These are phyloP conservation scores for Ascochyta rabiei DNA, from an alignment of 2,329 filamentous ascomycete genomes.

Conservation along the genomic window DNA sequence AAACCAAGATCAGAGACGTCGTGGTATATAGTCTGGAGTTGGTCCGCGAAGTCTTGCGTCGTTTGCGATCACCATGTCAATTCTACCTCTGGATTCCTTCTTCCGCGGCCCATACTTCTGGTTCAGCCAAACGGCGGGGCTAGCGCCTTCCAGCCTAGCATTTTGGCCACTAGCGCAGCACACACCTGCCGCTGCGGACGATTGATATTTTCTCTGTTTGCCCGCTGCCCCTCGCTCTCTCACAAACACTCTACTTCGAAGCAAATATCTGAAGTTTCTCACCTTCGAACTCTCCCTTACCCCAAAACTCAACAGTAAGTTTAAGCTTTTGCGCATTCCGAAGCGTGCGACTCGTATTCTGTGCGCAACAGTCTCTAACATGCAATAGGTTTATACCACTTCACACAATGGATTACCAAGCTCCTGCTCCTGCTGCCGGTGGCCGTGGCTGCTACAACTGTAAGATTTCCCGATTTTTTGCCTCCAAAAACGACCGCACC, in stretches of 20 bases:
- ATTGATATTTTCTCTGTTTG: conserved; percentile 29
- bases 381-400: conserved; percentile 28
- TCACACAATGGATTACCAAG: conserved; percentile 46
- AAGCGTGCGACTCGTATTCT: conserved; percentile 12
- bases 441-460: conserved; percentile 53
- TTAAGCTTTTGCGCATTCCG: conserved; percentile 3
- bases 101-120: conserved; percentile 4
- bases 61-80: neutral
- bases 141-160: conserved; percentile 18
- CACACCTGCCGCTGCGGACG: conserved; percentile 23
- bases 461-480: conserved; percentile 32
- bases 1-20: neutral
- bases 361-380: conserved; percentile 22
- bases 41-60: neutral
- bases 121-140: conserved; percentile 13
- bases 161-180: conserved; percentile 5
- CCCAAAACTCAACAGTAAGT: conserved; percentile 34
- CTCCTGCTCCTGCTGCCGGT: conserved; percentile 42
- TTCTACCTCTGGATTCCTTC: neutral
- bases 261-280: conserved; percentile 20
- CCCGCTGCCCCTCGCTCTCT: conserved; percentile 25
- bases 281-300: conserved; percentile 28
- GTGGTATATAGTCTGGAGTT: conserved; percentile 6
- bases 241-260: conserved; percentile 19
- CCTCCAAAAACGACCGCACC: neutral